Evolutionary conservation across 805 yeast genomes (phyloP).

Genomic region (Tetrapisispora arboricola): DNA sequence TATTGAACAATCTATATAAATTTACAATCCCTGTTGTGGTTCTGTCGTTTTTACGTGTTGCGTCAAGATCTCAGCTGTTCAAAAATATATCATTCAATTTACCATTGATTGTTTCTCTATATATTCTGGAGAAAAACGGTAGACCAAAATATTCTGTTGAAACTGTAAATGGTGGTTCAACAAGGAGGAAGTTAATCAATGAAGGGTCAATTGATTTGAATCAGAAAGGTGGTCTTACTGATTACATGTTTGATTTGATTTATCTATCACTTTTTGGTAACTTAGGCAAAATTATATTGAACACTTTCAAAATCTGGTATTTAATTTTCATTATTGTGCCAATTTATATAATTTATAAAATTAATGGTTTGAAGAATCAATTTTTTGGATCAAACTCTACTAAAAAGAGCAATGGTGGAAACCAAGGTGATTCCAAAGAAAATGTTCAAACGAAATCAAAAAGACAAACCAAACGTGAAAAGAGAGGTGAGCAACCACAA

Average conservation of each 20-base stretch:
- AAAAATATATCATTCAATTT: conserved; percentile 20
- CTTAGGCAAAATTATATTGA: conserved; percentile 34
- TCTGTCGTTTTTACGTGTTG: conserved; percentile 31
- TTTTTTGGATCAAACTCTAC: conserved; percentile 13
- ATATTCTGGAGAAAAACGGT: conserved; percentile 39
- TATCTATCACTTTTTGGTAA: conserved; percentile 44
- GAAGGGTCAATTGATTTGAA: conserved; percentile 39
- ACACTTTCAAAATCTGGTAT: conserved; percentile 41
- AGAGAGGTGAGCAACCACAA: conserved; percentile 31
- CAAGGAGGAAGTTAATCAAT: conserved; percentile 29
- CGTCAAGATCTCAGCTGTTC: conserved; percentile 15
- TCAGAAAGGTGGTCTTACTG: conserved; percentile 38
- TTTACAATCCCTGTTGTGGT: conserved; percentile 21
- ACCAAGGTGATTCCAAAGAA: not conserved
- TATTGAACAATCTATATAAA: conserved; percentile 16
- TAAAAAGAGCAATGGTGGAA: not conserved
- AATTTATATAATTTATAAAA: conserved; percentile 37
- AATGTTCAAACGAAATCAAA: conserved; percentile 25
- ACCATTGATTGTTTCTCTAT: conserved; percentile 32
- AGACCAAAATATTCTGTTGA: conserved; percentile 35
- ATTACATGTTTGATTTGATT: conserved; percentile 45
- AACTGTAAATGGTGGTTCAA: not conserved
- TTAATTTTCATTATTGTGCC: conserved; percentile 25
- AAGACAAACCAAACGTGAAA: conserved; percentile 34
- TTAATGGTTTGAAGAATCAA: conserved; percentile 19